Evolutionary conservation across 768 basidiomycete species (phyloP).

Genomic region (Xerocomus brunneocitrinus): DNA sequence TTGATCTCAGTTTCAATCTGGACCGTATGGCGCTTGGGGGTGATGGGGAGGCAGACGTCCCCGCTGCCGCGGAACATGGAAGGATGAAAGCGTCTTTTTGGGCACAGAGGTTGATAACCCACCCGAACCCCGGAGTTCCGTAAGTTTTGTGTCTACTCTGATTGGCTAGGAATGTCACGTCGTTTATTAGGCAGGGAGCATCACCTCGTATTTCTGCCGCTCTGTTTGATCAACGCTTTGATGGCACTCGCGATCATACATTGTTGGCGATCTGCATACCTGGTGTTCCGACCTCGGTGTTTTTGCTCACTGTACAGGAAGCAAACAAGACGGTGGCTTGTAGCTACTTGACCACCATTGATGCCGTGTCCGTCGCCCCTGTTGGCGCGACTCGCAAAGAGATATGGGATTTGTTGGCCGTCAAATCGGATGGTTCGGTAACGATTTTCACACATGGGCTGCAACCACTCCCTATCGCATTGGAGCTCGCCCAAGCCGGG

Average conservation of each 20-base stretch:
- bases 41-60: slow-evolving; percentile 39
- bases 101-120: slow-evolving; percentile 57
- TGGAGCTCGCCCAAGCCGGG: slow-evolving; percentile 19
- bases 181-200: slow-evolving; percentile 13
- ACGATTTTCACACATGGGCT: slow-evolving; percentile 60
- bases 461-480: slow-evolving; percentile 37
- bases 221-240: slow-evolving; percentile 62
- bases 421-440: slow-evolving; percentile 53
- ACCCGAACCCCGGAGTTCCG: slow-evolving; percentile 47
- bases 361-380: slow-evolving; percentile 51
- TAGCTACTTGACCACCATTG: slow-evolving; percentile 32
- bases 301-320: slow-evolving; percentile 42
- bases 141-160: slow-evolving; percentile 33
- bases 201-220: slow-evolving; percentile 43
- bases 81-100: slow-evolving; percentile 71
- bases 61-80: slow-evolving; percentile 48
- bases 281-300: slow-evolving; percentile 41
- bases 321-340: slow-evolving; percentile 40
- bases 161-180: slow-evolving; percentile 1
- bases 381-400: slow-evolving; percentile 58
- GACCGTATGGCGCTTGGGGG: slow-evolving; percentile 66
- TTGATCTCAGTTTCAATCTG: slow-evolving; percentile 56
- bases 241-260: slow-evolving; percentile 48
- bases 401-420: slow-evolving; percentile 65
- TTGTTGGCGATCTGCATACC: slow-evolving; percentile 56